Percentiles rank a stretch among this genome's conserved stretches.
phyloP scores from a whole-genome alignment of 352 stramenopile genomes.

The Globisporangium mamillatum region DNA sequence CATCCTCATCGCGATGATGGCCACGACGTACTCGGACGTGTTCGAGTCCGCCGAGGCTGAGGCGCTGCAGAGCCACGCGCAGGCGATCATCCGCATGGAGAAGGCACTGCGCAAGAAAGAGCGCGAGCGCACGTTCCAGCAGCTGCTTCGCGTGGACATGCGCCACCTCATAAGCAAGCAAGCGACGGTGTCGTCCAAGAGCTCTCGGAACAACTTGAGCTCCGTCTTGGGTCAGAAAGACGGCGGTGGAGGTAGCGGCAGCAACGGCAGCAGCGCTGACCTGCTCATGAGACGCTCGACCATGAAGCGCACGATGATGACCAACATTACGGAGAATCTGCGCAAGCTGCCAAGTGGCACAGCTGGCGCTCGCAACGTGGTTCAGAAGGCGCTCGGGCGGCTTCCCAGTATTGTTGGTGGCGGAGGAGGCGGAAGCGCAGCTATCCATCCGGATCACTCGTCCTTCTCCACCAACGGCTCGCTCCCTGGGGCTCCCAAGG shows the following conservation, averaged over 20 bases:
- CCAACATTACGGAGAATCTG: conserved; percentile 26
- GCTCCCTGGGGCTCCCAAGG: background rate
- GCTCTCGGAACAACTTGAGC: conserved; percentile 9
- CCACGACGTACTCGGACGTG: conserved; percentile 26
- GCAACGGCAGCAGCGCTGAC: conserved; percentile 15
- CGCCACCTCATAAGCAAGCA: conserved; percentile 14
- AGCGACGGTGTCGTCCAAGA: conserved; percentile 14
- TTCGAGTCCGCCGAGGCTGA: conserved; percentile 18
- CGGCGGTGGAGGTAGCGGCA: background rate
- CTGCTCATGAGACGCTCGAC: conserved; percentile 21
- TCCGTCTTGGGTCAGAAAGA: conserved; percentile 15
- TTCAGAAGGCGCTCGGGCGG: conserved; percentile 12
- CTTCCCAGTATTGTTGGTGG: background rate
- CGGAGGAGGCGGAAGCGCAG: background rate
- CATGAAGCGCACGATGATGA: conserved; percentile 29
- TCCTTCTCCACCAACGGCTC: background rate
- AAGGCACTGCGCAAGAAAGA: conserved; percentile 4
- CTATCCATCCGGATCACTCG: background rate
- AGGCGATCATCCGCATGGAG: conserved; percentile 25
- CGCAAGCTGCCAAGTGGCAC: conserved; percentile 19
- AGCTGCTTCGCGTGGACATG: conserved; percentile 19
- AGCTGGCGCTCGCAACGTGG: conserved; percentile 11
- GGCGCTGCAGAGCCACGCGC: conserved; percentile 17
- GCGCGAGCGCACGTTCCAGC: conserved; percentile 8
- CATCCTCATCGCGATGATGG: conserved; percentile 42